Conservation (phyloP, 805 yeast genomes). For the Saturnispora bothae region DNA sequence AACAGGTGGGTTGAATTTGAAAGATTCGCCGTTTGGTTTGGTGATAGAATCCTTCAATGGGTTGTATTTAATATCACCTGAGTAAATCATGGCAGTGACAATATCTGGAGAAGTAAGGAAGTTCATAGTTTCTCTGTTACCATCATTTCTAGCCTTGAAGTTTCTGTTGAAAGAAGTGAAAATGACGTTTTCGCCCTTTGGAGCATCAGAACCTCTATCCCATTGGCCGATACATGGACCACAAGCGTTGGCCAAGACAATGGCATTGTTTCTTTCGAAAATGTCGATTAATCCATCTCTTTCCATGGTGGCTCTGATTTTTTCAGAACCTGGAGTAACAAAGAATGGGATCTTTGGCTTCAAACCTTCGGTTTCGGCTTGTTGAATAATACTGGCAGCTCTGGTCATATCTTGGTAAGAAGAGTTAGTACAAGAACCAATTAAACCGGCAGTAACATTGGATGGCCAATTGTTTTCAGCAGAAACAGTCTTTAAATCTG, state of each 20-base stretch:
- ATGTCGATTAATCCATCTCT: slow-evolving; percentile 89
- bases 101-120: slow-evolving; percentile 96
- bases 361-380: slow-evolving; percentile 85
- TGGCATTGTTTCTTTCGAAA: slow-evolving; percentile 86
- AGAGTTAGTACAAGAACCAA: slow-evolving; percentile 98
- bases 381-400: slow-evolving; percentile 83
- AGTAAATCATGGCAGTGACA: slow-evolving; percentile 88
- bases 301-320: slow-evolving; percentile 95
- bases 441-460: slow-evolving; percentile 86
- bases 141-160: slow-evolving; percentile 96
- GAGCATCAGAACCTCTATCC: slow-evolving; percentile 82
- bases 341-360: slow-evolving; percentile 87
- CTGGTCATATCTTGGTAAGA: slow-evolving; percentile 98
- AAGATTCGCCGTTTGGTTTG: slow-evolving; percentile 83
- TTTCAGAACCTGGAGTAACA: slow-evolving; percentile 97
- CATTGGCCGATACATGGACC: slow-evolving; percentile 99
- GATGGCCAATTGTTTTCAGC: slow-evolving; percentile 84
- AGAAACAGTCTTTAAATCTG: slow-evolving; percentile 77
- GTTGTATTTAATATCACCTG: slow-evolving; percentile 95
- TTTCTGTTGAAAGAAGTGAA: slow-evolving; percentile 97
- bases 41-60: slow-evolving; percentile 84
- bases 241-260: slow-evolving; percentile 94
- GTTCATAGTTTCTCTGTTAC: slow-evolving; percentile 95
- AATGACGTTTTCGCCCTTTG: slow-evolving; percentile 92
- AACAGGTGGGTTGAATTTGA: slow-evolving; percentile 75